Conservation (phyloP, 1,284 basidiomycete species). For the Melampsora larici-populina region DNA sequence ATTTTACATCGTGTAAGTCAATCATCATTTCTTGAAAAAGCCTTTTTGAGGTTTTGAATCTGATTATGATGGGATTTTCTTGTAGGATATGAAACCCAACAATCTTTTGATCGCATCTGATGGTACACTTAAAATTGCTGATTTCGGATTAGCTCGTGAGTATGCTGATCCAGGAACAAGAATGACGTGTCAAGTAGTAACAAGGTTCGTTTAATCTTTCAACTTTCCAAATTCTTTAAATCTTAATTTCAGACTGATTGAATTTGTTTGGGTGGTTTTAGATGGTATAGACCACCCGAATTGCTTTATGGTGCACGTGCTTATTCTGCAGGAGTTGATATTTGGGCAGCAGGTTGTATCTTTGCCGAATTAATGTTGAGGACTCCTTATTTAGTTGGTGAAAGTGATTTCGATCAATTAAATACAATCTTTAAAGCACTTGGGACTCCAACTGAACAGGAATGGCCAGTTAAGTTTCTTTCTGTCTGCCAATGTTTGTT, state of each 20-base stretch:
- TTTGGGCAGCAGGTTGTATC: conserved; percentile 93
- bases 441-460: conserved; percentile 89
- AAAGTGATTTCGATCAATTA: conserved; percentile 92
- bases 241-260: background rate
- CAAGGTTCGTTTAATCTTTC: conserved; percentile 60
- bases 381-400: conserved; percentile 87
- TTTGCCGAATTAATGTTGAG: conserved; percentile 93
- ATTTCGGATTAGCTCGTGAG: conserved; percentile 97
- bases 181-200: conserved; percentile 99
- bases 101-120: conserved; percentile 89
- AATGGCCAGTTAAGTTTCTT: conserved; percentile 75
- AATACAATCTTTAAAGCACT: conserved; percentile 90
- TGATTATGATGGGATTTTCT: background rate
- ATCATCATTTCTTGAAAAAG: background rate
- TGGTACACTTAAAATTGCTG: conserved; percentile 92
- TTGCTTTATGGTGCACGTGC: conserved; percentile 81
- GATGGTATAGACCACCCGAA: conserved; percentile 97
- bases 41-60: background rate
- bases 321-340: conserved; percentile 82
- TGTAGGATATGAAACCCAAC: conserved; percentile 94
- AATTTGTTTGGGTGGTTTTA: conserved; percentile 52
- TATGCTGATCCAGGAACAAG: conserved; percentile 86
- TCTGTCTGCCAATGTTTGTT: background rate
- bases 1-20: conserved; percentile 79
- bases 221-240: background rate